Base-by-base conservation (phyloP, 495 filamentous ascomycete genomes). In the Aspergillus olivimuriae region DNA sequence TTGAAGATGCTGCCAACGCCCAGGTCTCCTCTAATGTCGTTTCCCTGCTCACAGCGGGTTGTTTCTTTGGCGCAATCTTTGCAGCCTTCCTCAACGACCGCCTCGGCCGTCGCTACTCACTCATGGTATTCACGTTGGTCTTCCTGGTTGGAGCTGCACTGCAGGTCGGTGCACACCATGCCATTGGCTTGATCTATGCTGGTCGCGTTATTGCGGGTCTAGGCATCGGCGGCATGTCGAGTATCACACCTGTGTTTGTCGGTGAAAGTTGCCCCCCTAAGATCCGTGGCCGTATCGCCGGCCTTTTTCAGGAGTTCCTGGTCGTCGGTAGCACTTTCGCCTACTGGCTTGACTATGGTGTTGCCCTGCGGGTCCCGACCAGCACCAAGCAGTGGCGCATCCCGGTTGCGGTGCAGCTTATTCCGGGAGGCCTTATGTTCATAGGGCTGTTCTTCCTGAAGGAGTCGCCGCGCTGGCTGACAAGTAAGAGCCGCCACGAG, bases 141-240 rank as follows among this genome's bases (percentile, higher is more conserved):
- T 86, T 86, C 61, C 63, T 82, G 43, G 52, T 87, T 24, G 83
- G 82, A 20, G 78, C 81, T 18, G 78, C 75, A 32, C 51, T 86
- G 10, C 83, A 82, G 61, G 63, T 80, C 17, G 50, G 69, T 57
- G 65, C 69, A 3, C 60, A 61, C 18, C 59, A 60, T 22, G 31
- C 39, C 7, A 59, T 68, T 31, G 59, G 59, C 1, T 24, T 53
- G 39, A 68, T 72, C 46, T 70, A 70, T 22, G 68, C 55, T 4
- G 68, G 68, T 11, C 68, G 66, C 45, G 64, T 72, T 16, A 48
- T 72, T 10, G 64, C 64, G 14, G 68, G 66, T 38, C 54, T 71
- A 4, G 68, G 68, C 12, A 63, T 72, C 19, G 68, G 66, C 17
- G 66, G 66, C 12, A 68, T 68, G 54, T 68, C 66, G n/a, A 64